Conservation (phyloP, 768 basidiomycete genomes). For the Gymnopilus junonius region DNA sequence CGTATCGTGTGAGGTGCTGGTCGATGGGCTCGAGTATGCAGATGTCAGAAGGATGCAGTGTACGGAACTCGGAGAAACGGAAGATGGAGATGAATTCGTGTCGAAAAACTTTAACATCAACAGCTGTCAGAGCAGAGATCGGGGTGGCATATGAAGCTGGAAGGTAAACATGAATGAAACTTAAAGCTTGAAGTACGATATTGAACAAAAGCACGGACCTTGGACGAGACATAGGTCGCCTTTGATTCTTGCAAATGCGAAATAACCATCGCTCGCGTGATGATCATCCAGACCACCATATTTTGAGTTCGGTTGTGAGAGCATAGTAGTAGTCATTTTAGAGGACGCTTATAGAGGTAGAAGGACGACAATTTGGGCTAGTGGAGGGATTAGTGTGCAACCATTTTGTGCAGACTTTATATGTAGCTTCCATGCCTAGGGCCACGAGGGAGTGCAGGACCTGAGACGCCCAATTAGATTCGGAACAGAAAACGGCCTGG, state of each 20-base stretch:
- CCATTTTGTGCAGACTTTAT: conserved; percentile 47
- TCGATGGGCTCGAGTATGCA: conserved; percentile 56
- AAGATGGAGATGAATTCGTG: conserved; percentile 72
- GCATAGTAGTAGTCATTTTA: conserved; percentile 5
- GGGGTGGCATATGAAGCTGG: conserved; percentile 44
- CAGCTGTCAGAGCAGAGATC: conserved; percentile 46
- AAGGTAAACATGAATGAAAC: conserved; percentile 1
- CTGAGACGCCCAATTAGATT: conserved; percentile 28
- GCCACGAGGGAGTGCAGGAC: conserved; percentile 39
- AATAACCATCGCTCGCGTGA: conserved; percentile 30
- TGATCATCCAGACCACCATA: conserved; percentile 3
- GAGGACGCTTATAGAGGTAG: neutral
- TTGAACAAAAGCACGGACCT: conserved; percentile 49
- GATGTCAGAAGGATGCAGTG: conserved; percentile 54
- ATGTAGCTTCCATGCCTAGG: conserved; percentile 40
- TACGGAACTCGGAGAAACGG: conserved; percentile 49
- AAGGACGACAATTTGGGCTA: neutral
- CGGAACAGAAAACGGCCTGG: conserved; percentile 16
- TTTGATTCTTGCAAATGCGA: conserved; percentile 62
- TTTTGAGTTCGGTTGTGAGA: conserved; percentile 4
- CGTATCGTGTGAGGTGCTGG: conserved; percentile 51
- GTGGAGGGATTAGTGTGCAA: conserved; percentile 7
- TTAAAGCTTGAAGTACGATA: neutral
- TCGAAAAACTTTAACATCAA: conserved; percentile 58
- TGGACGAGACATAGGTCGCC: conserved; percentile 66